Conservation (phyloP, 2,329 filamentous ascomycete genomes). For the Sporothrix inflata region DNA sequence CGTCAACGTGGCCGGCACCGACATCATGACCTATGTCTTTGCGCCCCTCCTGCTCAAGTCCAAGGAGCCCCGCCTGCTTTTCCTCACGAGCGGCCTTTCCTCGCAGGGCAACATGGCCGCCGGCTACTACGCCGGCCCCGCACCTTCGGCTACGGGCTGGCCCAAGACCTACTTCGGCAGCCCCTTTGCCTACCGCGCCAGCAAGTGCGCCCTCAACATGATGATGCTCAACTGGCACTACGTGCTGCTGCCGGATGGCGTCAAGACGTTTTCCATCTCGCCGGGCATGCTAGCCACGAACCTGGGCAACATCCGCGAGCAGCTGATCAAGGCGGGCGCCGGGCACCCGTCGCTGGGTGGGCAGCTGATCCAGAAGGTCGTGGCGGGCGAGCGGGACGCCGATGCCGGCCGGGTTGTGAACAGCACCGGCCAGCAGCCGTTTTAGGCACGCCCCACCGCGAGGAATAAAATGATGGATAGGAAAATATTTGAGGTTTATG, state of each 20-base stretch:
- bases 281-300: conserved; percentile 55
- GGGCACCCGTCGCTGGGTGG: conserved; percentile 38
- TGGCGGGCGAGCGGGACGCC: conserved; percentile 47
- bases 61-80: conserved; percentile 51
- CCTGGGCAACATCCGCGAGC: conserved; percentile 41
- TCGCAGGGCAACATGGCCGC: conserved; percentile 39
- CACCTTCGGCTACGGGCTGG: conserved; percentile 43
- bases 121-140: conserved; percentile 16
- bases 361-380: conserved; percentile 43
- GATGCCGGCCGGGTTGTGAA: conserved; percentile 22
- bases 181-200: conserved; percentile 15
- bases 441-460: not conserved
- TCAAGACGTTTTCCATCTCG: conserved; percentile 53
- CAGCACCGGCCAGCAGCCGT: conserved; percentile 14
- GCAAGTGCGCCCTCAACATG: conserved; percentile 52
- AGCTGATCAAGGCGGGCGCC: conserved; percentile 34
- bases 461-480: no score
- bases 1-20: conserved; percentile 54
- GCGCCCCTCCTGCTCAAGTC: conserved; percentile 51
- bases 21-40: conserved; percentile 47
- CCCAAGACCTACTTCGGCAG: conserved; percentile 40
- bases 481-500: not conserved
- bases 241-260: conserved; percentile 51
- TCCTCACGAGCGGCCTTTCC: conserved; percentile 52
- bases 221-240: conserved; percentile 51